These are phyloP conservation scores for Canna indica DNA, from an alignment of 176 grass and related monocot species.

Conservation along the genomic window DNA sequence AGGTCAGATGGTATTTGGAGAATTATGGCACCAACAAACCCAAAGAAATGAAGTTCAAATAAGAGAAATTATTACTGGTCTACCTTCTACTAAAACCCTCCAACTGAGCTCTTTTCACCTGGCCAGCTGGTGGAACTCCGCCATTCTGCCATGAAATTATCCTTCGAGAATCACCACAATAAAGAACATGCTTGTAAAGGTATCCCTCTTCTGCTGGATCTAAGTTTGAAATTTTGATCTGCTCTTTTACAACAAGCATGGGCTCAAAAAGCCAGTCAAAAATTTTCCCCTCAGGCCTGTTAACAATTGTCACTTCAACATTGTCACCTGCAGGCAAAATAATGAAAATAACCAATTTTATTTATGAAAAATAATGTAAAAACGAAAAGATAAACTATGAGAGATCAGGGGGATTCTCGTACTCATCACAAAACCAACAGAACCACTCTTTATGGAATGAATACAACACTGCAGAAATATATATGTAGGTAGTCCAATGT, in stretches of 20 bases:
- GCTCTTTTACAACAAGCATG: constrained; percentile 19
- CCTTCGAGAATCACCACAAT: constrained; percentile 12
- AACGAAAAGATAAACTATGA: not conserved
- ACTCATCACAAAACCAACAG: constrained; percentile 15
- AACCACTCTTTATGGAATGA: constrained; percentile 12
- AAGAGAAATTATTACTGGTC: no score
- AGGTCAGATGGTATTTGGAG: no score
- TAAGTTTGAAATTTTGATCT: constrained; percentile 7
- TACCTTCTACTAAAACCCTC: constrained; percentile 27
- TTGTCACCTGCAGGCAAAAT: constrained; percentile 7
- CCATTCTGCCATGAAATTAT: constrained; percentile 8
- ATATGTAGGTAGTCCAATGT: constrained; percentile 20
- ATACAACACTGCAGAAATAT: constrained; percentile 21
- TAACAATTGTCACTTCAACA: constrained; percentile 18
- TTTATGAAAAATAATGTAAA: not conserved
- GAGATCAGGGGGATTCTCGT: not conserved
- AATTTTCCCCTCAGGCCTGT: constrained; percentile 24
- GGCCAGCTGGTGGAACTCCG: constrained; percentile 10
- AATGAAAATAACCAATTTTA: not conserved
- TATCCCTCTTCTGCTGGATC: constrained; percentile 11
- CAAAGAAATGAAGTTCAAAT: no score
- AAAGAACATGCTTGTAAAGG: constrained; percentile 19
- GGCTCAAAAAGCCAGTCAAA: constrained; percentile 29
- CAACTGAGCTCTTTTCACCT: constrained; percentile 23
- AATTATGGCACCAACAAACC: no score